Evolutionary conservation across 306 rosid genomes (phyloP).

Genomic region (Begonia loranthoides): DNA sequence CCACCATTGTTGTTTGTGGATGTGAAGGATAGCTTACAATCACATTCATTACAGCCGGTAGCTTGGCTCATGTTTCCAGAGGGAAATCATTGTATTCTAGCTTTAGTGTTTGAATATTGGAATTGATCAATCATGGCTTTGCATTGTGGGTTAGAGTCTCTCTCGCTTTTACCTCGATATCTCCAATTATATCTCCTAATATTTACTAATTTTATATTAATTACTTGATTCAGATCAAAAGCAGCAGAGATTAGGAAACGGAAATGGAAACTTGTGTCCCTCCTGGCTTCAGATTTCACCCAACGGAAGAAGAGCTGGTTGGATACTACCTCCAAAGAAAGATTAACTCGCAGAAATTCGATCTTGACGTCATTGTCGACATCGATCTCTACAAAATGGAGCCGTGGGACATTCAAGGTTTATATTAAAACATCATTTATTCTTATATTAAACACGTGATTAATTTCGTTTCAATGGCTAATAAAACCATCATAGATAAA

Average conservation of each 20-base stretch:
- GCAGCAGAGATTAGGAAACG: slow-evolving; percentile 26
- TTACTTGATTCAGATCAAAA: not conserved
- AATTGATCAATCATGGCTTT: not conserved
- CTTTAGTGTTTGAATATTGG: not conserved
- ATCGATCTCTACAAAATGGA: slow-evolving; percentile 84
- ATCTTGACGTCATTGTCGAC: slow-evolving; percentile 73
- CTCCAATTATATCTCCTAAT: too few species aligned
- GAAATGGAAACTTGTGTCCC: slow-evolving; percentile 86
- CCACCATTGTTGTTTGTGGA: slow-evolving; percentile 23
- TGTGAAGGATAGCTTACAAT: slow-evolving; percentile 8
- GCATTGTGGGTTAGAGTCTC: not conserved
- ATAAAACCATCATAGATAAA: too few species aligned
- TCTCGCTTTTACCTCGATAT: not conserved
- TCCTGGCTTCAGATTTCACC: slow-evolving; percentile 92
- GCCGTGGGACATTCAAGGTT: slow-evolving; percentile 98
- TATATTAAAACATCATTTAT: not conserved
- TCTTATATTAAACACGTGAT: too few species aligned
- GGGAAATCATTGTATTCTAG: not conserved
- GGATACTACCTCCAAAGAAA: slow-evolving; percentile 84
- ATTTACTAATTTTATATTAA: not conserved
- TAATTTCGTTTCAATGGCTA: too few species aligned
- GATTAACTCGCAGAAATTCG: slow-evolving; percentile 61
- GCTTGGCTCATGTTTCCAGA: not conserved
- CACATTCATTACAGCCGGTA: slow-evolving; percentile 33
- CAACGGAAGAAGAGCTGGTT: slow-evolving; percentile 96